phyloP scores from a whole-genome alignment of 148 eudicot genomes.

The Silene latifolia region DNA sequence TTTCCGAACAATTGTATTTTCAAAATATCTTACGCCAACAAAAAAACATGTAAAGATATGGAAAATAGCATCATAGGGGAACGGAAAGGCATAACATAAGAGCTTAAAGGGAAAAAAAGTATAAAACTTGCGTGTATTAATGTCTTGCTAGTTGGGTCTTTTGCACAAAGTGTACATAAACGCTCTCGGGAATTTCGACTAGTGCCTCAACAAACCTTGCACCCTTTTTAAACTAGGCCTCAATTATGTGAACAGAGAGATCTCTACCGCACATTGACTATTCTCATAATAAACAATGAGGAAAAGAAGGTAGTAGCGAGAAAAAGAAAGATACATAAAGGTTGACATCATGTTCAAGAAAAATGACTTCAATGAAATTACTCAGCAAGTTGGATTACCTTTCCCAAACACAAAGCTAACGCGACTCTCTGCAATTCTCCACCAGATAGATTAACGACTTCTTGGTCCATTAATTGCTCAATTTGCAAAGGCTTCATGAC shows the following conservation, averaged over 20 bases:
- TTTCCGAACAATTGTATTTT: neutral
- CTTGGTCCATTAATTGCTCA: constrained; percentile 94
- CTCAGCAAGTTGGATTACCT: constrained; percentile 35
- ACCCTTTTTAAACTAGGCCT: too few relatives aligned
- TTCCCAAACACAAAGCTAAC: constrained; percentile 79
- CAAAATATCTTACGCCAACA: neutral
- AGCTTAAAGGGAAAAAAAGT: neutral
- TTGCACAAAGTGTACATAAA: neutral
- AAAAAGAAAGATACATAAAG: neutral
- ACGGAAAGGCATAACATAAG: neutral
- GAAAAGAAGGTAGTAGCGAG: neutral
- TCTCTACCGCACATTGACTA: neutral
- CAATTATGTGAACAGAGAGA: neutral
- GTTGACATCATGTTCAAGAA: neutral
- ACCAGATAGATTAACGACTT: constrained; percentile 90
- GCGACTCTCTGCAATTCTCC: constrained; percentile 98
- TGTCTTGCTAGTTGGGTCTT: neutral
- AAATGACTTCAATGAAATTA: neutral
- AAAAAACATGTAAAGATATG: neutral
- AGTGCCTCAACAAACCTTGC: neutral
- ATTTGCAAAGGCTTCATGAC: constrained; percentile 96
- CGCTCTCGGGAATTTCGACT: neutral
- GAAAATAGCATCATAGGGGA: neutral
- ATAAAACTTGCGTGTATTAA: neutral
- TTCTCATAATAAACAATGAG: neutral